A percentile compares a stretch with the other conserved stretches of the same genome.
Evolutionary conservation across 2,329 filamentous ascomycete genomes (phyloP).

Genomic region (Calonectria montana): DNA sequence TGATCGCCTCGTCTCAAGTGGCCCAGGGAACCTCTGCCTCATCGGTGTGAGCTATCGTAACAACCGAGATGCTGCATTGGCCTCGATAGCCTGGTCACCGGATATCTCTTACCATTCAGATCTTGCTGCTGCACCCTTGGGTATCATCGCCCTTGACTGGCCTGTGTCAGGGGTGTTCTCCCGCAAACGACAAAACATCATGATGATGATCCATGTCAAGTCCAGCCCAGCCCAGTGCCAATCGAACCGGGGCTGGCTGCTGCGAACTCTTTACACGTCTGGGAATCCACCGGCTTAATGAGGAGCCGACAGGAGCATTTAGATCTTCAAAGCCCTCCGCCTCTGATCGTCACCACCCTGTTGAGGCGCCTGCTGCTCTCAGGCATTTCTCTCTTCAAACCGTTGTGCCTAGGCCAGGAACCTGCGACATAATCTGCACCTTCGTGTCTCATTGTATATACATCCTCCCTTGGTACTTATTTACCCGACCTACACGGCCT

Average conservation of each 20-base stretch:
- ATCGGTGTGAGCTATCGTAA: neutral
- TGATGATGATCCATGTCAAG: neutral
- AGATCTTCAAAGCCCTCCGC: slow-evolving; percentile 15
- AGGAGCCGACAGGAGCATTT: slow-evolving; percentile 25
- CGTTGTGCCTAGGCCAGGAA: slow-evolving; percentile 11
- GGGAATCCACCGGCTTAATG: slow-evolving; percentile 21
- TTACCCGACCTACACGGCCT: slow-evolving; percentile 9
- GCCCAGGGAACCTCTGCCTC: neutral
- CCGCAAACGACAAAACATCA: slow-evolving; percentile 11
- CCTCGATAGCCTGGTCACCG: neutral
- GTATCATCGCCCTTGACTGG: slow-evolving; percentile 20
- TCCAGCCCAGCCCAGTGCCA: neutral
- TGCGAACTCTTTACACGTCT: slow-evolving; percentile 16
- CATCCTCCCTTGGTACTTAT: slow-evolving; percentile 1
- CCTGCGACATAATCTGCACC: slow-evolving; percentile 14
- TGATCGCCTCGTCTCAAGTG: neutral
- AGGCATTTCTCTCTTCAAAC: slow-evolving; percentile 8
- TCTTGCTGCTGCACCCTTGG: slow-evolving; percentile 17
- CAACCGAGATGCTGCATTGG: slow-evolving; percentile 21
- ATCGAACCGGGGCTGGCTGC: slow-evolving; percentile 1
- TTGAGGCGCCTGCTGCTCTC: neutral
- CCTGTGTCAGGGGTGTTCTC: slow-evolving; percentile 7
- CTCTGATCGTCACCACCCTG: neutral
- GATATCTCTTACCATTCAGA: slow-evolving; percentile 10
- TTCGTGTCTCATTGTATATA: neutral